Percentiles rank a stretch among this genome's conserved stretches.
These are phyloP conservation scores for Cinnamomum chago DNA, from an alignment of 164 flowering plant species.

Conservation along the genomic window DNA sequence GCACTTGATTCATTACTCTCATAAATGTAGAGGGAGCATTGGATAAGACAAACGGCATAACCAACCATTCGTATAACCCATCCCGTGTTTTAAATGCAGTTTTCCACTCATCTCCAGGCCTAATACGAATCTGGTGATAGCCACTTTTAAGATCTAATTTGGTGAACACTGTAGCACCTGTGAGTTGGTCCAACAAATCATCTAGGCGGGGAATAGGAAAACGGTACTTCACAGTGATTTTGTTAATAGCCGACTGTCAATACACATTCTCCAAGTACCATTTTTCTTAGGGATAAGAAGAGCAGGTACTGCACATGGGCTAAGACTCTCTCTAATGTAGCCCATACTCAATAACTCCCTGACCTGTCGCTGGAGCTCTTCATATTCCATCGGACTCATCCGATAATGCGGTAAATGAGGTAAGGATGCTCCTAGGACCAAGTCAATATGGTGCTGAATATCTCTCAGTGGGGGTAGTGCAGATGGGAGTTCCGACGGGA, in stretches of 20 bases:
- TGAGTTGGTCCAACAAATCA: background rate
- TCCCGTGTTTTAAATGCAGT: slow-evolving; percentile 2
- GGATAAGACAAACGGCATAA: slow-evolving; percentile 8
- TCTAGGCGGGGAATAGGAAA: background rate
- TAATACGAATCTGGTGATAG: background rate
- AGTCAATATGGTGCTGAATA: no score
- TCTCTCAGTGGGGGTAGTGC: no score
- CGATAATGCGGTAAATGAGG: no score
- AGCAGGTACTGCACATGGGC: slow-evolving; percentile 7
- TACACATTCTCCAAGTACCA: slow-evolving; percentile 3
- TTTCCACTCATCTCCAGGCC: slow-evolving; percentile 10
- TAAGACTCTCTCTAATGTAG: background rate
- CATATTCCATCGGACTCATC: no score
- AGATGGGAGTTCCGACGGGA: no score
- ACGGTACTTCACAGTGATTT: background rate
- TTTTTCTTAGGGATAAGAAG: background rate
- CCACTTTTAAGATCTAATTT: slow-evolving; percentile 1
- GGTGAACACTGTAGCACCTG: slow-evolving; percentile 1
- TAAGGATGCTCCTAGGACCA: no score
- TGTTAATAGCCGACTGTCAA: slow-evolving; percentile 5
- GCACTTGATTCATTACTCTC: slow-evolving; percentile 2
- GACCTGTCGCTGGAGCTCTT: no score
- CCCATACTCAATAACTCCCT: no score
- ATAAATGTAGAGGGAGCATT: slow-evolving; percentile 7
- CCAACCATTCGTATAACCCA: slow-evolving; percentile 10